Base-by-base conservation (phyloP, 2,329 filamentous ascomycete species). In the Phaeosphaeriaceae sp. region DNA sequence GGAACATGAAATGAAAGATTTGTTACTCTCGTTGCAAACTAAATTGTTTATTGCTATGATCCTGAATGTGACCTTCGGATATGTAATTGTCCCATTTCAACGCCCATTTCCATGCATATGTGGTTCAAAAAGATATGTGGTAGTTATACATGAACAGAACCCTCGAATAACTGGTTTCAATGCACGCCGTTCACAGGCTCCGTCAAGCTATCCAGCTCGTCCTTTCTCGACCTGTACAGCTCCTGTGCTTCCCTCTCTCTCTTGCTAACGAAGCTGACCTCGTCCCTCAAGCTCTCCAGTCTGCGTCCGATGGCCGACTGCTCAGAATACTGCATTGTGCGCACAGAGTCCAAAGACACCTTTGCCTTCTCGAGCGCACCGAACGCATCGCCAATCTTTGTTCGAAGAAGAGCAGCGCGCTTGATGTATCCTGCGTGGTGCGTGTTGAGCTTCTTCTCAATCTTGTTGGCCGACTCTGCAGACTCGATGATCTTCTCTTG, bases 171-270 rank as follows among this genome's bases (percentile, higher is more conserved):
- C 31, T 13, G 7, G 31, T 15, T 44, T 76, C 66, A 77, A 55
- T 76, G 67, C 51, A 71, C 72, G 10, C 76, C 77, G 58, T 79
- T 77, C 31, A 73, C 68, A 19, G 75, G 73, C 41, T 73, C 65
- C 40, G 65, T 58, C 68, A 96, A 79, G 53, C 79, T 81, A 48
- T 89, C 86, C 65, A 97, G 77, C 82, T 98, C 95, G 48, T 93
- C 91, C 78, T 86, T 92, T 58, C 88, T 86, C 63, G 80, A 82
- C 67, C 91, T 86, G 75, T 95, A 99, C 69, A 90, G 76, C 63
- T 97, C 93, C 79, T 99, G 95, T 7, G 92, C 93, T 79, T 97
- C 92, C 57, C 93, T 85, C 81, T 98, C 94, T 62, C 94, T 84
- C 68, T 87, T 87, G 66, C 88, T 91, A 10, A 98, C 86, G 68